phyloP scores from a whole-genome alignment of 345 rosid species.

The Populus nigra region DNA sequence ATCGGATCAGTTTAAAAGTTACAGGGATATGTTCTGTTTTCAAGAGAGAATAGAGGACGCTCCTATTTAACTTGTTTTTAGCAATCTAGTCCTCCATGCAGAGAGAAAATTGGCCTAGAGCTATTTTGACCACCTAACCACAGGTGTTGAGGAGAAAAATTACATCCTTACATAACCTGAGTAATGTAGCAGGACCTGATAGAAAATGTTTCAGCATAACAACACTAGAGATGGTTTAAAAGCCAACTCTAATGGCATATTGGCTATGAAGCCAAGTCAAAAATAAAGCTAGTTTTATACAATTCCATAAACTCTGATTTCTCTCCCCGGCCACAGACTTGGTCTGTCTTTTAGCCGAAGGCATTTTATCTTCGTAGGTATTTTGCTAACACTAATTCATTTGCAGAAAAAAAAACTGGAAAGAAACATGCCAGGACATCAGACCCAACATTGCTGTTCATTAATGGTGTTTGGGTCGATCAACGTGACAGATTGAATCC shows the following conservation, averaged over 20 bases:
- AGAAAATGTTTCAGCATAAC: neutral
- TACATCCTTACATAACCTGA: neutral
- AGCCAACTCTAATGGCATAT: neutral
- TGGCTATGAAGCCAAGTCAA: neutral
- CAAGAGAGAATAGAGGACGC: neutral
- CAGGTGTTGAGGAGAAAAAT: neutral
- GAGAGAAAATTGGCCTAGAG: no score
- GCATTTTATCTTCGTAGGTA: neutral
- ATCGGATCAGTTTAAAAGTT: neutral
- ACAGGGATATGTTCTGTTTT: neutral
- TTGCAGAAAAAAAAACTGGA: no score
- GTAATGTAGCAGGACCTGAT: neutral
- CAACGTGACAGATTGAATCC: neutral
- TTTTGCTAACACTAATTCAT: no score
- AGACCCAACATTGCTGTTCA: neutral
- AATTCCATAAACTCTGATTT: neutral
- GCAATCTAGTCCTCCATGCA: neutral
- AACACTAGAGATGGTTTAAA: no score
- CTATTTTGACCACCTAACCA: neutral
- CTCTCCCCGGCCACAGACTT: neutral
- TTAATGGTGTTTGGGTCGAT: conserved; percentile 6
- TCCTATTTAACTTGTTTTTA: neutral
- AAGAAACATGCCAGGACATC: no score
- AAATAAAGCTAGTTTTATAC: neutral
- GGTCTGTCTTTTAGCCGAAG: neutral